phyloP scores from a whole-genome alignment of 2,329 filamentous ascomycete species.

The Neoscytalidium dimidiatum region DNA sequence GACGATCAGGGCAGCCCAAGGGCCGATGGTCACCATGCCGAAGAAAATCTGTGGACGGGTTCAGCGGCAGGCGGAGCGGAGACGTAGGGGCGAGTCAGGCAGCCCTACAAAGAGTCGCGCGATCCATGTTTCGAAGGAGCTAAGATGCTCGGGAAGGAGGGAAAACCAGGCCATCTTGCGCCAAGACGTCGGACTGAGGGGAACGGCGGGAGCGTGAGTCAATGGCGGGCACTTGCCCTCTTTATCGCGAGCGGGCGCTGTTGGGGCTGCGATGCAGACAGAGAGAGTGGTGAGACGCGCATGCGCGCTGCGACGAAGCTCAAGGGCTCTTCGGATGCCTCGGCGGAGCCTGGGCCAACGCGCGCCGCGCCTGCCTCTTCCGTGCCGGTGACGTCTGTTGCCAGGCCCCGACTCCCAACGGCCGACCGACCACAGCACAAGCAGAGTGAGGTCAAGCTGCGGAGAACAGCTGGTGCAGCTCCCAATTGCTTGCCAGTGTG shows the following conservation, averaged over 20 bases:
- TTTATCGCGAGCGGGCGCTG: constrained; percentile 8
- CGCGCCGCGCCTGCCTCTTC: background rate
- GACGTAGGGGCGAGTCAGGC: constrained; percentile 8
- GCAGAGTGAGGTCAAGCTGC: background rate
- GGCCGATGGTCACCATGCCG: constrained; percentile 61
- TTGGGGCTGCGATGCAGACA: constrained; percentile 6
- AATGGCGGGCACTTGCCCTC: constrained; percentile 9
- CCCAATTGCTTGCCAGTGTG: too few relatives aligned
- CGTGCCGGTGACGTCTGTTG: background rate
- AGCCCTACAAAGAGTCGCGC: constrained; percentile 62
- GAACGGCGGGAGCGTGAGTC: background rate
- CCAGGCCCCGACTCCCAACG: too few relatives aligned
- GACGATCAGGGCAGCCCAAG: constrained; percentile 62
- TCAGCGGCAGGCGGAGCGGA: constrained; percentile 6
- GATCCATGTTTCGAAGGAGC: constrained; percentile 62
- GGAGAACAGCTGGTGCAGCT: background rate
- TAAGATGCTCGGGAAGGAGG: constrained; percentile 61
- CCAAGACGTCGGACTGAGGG: background rate
- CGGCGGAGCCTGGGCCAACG: constrained; percentile 11
- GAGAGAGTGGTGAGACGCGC: constrained; percentile 15
- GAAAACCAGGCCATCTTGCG: constrained; percentile 64
- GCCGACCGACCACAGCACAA: background rate
- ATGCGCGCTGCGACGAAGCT: background rate
- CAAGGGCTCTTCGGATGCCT: background rate
- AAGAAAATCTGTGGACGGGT: constrained; percentile 56